Evolutionary conservation across 2,329 filamentous ascomycete species (phyloP), one percentile per base, ranked within the genome.

Genomic region (Geosmithia flava): DNA sequence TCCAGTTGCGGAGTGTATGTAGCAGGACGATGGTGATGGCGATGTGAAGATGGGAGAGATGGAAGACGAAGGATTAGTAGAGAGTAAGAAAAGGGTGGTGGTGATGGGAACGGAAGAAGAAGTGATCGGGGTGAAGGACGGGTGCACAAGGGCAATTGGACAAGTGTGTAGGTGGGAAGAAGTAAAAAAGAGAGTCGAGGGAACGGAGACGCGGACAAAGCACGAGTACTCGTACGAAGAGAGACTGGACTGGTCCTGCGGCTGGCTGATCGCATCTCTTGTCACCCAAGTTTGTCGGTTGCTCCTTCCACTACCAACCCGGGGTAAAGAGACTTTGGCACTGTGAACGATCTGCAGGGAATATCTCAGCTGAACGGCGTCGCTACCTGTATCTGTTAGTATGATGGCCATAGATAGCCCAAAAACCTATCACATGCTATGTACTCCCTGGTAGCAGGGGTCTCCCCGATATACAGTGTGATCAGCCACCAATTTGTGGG

Each of bases 121-220:
- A 33, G 43, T 33, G 19, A 46, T 19, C 29, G 43, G 20, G 27
- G 27, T n/a, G 43, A 5, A 20, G 17, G 20, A 46, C 33, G 17
- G 30, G 27, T 11, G n/a, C n/a, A 30, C 16, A 7, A 27, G 43
- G 10, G 20, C 16, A 47, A 52, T 48, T 48, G 49, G 33, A 16
- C 6, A 37, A 51, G 55, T 49, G 49, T 33, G 37, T 33, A 43
- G 51, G 42, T 50, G 20, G 50, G 52, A 51, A 51, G 52, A 51
- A 52, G 52, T 49, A 50, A 51, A 51, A 47, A 55, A 49, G 52
- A 52, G 53, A 51, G 50, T 49, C 52, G 51, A 53, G 51, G 48
- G 37, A 47, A 27, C 45, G 30, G 17, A 20, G 42, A 42, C 11
- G 33, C 33, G 33, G 33, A 45, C 16, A 16, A 37, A 37, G 42